A percentile compares a stretch with the other conserved stretches of the same genome.
Evolutionary conservation across 2,329 filamentous ascomycete species (phyloP).

Genomic region (Fusarium mundagurra): DNA sequence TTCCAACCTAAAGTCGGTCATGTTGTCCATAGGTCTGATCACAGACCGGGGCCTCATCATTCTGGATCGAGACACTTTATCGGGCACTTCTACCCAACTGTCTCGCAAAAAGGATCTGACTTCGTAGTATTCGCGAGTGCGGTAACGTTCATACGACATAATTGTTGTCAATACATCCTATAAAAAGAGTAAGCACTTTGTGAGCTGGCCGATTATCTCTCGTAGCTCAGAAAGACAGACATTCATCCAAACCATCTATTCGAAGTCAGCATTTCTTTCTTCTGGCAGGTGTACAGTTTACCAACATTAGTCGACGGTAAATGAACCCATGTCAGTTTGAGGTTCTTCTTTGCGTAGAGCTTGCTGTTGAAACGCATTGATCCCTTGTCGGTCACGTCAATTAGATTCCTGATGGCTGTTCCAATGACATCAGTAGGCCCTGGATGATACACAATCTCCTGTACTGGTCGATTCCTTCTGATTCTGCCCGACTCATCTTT

Average conservation of each 20-base stretch:
- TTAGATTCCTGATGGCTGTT: neutral
- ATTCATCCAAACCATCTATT: conserved; percentile 13
- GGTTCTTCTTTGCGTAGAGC: neutral
- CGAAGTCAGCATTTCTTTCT: neutral
- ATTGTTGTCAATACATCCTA: neutral
- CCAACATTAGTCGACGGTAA: conserved; percentile 12
- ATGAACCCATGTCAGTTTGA: neutral
- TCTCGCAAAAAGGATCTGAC: neutral
- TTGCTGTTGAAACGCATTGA: neutral
- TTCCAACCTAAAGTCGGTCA: neutral
- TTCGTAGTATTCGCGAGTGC: neutral
- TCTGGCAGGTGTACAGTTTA: neutral
- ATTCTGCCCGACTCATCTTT: neutral
- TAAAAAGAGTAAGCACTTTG: neutral
- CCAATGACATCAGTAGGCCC: neutral
- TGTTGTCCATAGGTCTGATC: neutral
- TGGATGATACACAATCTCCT: neutral
- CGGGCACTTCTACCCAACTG: conserved; percentile 2
- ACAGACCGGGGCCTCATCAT: conserved; percentile 7
- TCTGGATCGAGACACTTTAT: neutral
- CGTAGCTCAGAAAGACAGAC: neutral
- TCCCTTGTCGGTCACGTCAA: accelerated
- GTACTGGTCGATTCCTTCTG: neutral
- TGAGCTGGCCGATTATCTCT: no score
- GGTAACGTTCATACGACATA: neutral